These are phyloP conservation scores for Ambispora gerdemannii DNA, from an alignment of 192 early-diverging fungal genomes.

Conservation along the genomic window DNA sequence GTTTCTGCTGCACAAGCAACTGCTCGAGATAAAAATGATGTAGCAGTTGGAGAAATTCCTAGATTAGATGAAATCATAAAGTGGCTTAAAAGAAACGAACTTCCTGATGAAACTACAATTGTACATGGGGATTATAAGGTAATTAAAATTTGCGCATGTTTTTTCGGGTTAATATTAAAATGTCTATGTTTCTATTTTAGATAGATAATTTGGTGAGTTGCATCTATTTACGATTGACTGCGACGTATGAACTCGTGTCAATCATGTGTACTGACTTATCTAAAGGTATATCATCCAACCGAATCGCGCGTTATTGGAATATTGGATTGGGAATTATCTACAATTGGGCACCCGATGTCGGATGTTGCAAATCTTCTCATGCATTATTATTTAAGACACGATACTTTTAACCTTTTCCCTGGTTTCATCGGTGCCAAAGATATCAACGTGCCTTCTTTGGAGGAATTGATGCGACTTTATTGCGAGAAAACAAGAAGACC, in stretches of 20 bases:
- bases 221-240: not conserved
- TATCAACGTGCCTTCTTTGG: conserved; percentile 61
- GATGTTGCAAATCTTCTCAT: conserved; percentile 87
- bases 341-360: conserved; percentile 86
- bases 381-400: conserved; percentile 57
- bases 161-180: not conserved
- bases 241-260: not conserved
- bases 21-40: conserved; percentile 53
- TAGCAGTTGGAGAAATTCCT: conserved; percentile 64
- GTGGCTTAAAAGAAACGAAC: conserved; percentile 71
- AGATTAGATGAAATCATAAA: conserved; percentile 62
- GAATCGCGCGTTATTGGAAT: conserved; percentile 76
- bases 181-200: conserved; percentile 26
- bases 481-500: conserved; percentile 55
- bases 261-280: not conserved
- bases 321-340: conserved; percentile 91
- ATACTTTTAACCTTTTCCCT: conserved; percentile 19
- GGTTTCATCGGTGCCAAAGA: conserved; percentile 46
- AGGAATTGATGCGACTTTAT: conserved; percentile 70
- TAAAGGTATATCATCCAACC: conserved; percentile 70
- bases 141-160: not conserved
- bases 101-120: conserved; percentile 74
- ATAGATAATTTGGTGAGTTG: conserved; percentile 62
- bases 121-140: conserved; percentile 94
- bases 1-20: conserved; percentile 68